phyloP scores from a whole-genome alignment of 2,329 filamentous ascomycete genomes.

The Penicillium sp. region DNA sequence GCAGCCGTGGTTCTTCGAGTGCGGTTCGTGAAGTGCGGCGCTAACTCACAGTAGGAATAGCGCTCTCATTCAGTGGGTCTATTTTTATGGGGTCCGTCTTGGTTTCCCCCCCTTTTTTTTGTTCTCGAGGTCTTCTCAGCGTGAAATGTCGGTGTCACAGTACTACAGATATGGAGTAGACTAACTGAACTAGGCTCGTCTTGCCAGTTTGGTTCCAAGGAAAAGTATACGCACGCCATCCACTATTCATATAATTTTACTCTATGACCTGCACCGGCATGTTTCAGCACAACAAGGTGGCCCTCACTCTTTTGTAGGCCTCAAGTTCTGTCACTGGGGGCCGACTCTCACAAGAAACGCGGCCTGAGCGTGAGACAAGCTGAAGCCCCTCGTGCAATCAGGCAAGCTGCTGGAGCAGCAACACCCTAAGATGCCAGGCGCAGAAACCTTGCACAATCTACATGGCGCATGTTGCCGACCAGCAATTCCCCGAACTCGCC shows the following conservation, averaged over 20 bases:
- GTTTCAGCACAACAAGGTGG: conserved; percentile 2
- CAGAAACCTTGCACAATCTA: background rate
- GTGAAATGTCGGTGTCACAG: background rate
- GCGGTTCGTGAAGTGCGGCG: conserved; percentile 24
- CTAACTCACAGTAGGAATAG: conserved; percentile 17
- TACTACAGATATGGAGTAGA: background rate
- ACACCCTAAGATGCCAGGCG: background rate
- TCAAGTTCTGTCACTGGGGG: background rate
- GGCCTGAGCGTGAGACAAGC: conserved; percentile 15
- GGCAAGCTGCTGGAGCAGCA: conserved; percentile 4
- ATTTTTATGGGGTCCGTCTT: conserved; percentile 7
- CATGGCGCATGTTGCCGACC: background rate
- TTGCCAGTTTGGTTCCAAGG: background rate
- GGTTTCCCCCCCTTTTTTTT: conserved; percentile 20
- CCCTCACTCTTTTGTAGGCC: background rate
- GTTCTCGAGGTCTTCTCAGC: background rate
- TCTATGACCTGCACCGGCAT: conserved; percentile 7
- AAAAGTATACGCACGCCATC: conserved; percentile 2
- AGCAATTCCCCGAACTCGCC: conserved; percentile 6
- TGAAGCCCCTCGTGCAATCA: conserved; percentile 9
- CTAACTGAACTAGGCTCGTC: background rate
- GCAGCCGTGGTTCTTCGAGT: conserved; percentile 8
- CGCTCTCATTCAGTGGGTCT: conserved; percentile 6
- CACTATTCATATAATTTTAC: conserved; percentile 6
- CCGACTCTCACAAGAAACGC: conserved; percentile 5